Conservation (phyloP, 2,329 filamentous ascomycete genomes). For the Allantophomopsis lycopodina region DNA sequence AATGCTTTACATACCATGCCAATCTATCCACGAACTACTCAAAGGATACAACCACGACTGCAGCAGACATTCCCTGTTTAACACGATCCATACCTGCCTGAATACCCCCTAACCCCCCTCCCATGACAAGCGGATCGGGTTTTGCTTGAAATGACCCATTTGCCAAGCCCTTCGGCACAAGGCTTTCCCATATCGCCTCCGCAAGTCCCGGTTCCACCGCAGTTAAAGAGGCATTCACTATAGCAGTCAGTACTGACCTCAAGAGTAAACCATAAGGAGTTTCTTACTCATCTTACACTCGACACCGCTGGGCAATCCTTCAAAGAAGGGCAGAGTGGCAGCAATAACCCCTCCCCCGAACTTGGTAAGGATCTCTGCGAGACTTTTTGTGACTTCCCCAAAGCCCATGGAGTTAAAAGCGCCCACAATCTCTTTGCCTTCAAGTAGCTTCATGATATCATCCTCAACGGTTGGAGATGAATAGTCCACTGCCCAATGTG, state of each 20-base stretch:
- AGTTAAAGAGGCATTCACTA: conserved; percentile 10
- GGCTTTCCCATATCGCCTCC: conserved; percentile 23
- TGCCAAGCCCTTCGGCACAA: conserved; percentile 22
- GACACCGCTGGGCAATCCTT: too few species aligned
- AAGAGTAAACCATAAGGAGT: too few species aligned
- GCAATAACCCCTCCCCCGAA: conserved; percentile 12
- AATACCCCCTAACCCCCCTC: conserved; percentile 25
- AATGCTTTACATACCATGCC: too few species aligned
- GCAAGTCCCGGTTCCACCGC: conserved; percentile 13
- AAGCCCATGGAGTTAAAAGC: conserved; percentile 14
- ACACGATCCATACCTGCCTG: conserved; percentile 25
- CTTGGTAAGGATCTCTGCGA: conserved; percentile 15
- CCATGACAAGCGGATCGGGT: conserved; percentile 24
- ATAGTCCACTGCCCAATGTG: conserved; percentile 31
- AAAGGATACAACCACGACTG: conserved; percentile 22
- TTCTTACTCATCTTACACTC: too few species aligned
- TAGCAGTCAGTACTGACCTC: background rate
- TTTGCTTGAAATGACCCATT: conserved; percentile 21
- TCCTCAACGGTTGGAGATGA: conserved; percentile 7
- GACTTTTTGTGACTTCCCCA: conserved; percentile 9
- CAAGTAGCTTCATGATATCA: conserved; percentile 6
- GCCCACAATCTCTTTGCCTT: conserved; percentile 4
- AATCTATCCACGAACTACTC: too few species aligned
- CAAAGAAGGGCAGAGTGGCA: conserved; percentile 3
- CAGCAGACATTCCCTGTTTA: conserved; percentile 24